phyloP scores from a whole-genome alignment of 768 basidiomycete genomes.

The Psilocybe cubensis region DNA sequence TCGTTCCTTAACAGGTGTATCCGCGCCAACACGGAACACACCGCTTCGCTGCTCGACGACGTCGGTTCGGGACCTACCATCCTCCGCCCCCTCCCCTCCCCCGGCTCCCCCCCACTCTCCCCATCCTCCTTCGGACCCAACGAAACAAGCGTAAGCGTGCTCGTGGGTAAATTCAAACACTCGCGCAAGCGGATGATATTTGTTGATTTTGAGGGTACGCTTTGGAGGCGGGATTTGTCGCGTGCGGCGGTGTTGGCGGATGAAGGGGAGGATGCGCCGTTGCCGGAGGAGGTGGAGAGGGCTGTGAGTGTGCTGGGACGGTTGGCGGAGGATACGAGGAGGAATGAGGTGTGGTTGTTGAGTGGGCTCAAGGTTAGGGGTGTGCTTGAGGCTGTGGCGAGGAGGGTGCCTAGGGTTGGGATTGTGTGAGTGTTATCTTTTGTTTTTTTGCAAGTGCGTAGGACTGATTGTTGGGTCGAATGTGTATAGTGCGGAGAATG shows the following conservation, averaged over 20 bases:
- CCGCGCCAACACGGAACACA: conserved; percentile 73
- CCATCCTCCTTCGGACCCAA: not conserved
- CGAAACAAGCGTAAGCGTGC: conserved; percentile 24
- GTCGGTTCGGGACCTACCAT: conserved; percentile 23
- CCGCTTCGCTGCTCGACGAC: conserved; percentile 24
- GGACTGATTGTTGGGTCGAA: not conserved
- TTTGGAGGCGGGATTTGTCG: conserved; percentile 70
- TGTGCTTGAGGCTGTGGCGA: conserved; percentile 65
- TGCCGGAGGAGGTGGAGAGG: conserved; percentile 31
- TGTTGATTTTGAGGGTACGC: conserved; percentile 78
- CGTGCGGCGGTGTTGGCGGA: conserved; percentile 40
- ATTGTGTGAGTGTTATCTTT: conserved; percentile 59
- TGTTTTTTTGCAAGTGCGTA: not conserved
- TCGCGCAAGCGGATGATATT: conserved; percentile 68
- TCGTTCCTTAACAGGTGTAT: conserved; percentile 78
- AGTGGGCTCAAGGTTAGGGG: conserved; percentile 73
- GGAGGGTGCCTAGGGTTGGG: conserved; percentile 67
- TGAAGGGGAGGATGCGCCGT: conserved; percentile 6
- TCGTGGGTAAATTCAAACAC: conserved; percentile 72
- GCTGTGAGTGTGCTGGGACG: conserved; percentile 54
- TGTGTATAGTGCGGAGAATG: conserved; percentile 74
- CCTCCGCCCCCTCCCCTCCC: conserved; percentile 19
- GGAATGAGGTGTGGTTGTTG: conserved; percentile 82
- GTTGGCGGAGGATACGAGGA: conserved; percentile 57
- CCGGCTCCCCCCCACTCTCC: not conserved